phyloP scores from a whole-genome alignment of 768 basidiomycete species.

The Brasilioporus rufonigricans region DNA sequence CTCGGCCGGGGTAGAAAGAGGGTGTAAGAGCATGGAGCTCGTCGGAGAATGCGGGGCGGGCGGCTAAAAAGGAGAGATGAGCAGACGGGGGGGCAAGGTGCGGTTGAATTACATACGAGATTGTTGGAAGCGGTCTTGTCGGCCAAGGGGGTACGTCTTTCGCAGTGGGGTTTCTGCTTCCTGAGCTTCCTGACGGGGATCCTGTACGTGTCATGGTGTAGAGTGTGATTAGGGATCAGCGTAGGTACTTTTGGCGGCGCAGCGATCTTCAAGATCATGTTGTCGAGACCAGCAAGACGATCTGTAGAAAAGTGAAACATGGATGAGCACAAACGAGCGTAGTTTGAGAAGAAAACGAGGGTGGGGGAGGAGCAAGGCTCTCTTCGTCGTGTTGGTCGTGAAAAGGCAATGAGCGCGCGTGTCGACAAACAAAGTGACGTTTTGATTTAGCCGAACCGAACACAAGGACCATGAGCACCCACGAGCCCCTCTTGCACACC shows the following conservation, averaged over 20 bases:
- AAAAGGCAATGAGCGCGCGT: constrained; percentile 10
- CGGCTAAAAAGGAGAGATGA: constrained; percentile 16
- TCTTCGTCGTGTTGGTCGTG: constrained; percentile 16
- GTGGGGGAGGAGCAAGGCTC: background rate
- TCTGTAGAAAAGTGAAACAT: constrained; percentile 38
- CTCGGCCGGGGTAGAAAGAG: constrained; percentile 8
- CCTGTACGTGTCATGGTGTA: constrained; percentile 14
- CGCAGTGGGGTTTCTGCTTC: constrained; percentile 19
- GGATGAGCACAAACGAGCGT: constrained; percentile 15
- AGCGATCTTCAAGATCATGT: constrained; percentile 37
- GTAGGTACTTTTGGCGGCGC: constrained; percentile 27
- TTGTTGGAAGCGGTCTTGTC: constrained; percentile 31
- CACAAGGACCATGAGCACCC: constrained; percentile 46
- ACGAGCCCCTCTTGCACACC: constrained; percentile 68
- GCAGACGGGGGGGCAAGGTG: background rate
- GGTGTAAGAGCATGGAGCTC: constrained; percentile 17
- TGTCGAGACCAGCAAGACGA: constrained; percentile 44
- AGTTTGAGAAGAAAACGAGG: background rate
- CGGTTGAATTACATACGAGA: constrained; percentile 26
- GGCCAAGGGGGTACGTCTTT: constrained; percentile 30
- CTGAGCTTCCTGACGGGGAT: constrained; percentile 22
- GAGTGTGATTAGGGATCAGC: constrained; percentile 25
- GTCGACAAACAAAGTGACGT: constrained; percentile 11
- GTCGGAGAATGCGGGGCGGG: constrained; percentile 10
- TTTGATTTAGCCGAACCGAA: constrained; percentile 2